These are phyloP conservation scores for Fomitopsis schrenkii DNA, from an alignment of 1,284 basidiomycete species.

Conservation along the genomic window DNA sequence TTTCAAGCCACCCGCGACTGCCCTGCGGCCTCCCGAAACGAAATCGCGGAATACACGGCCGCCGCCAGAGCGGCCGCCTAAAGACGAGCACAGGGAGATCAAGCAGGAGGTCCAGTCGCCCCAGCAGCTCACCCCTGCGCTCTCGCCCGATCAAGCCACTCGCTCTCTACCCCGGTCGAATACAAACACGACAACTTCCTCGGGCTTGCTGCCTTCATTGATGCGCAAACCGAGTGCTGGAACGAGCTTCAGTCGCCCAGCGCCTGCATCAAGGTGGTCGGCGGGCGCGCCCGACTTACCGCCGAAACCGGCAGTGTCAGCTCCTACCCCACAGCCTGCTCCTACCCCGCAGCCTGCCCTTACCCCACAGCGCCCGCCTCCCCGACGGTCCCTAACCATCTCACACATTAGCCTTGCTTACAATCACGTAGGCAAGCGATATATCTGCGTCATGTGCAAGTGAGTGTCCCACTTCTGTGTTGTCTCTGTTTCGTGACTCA, in stretches of 20 bases:
- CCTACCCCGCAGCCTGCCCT: neutral
- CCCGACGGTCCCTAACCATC: conserved; percentile 12
- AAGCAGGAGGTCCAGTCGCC: neutral
- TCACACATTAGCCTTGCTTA: conserved; percentile 20
- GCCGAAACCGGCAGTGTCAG: neutral
- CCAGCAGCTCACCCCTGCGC: neutral
- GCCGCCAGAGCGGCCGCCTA: neutral
- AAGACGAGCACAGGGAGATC: neutral
- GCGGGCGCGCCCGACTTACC: neutral
- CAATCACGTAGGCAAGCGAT: conserved; percentile 7
- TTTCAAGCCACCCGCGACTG: neutral
- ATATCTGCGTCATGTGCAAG: conserved; percentile 20
- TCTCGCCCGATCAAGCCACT: neutral
- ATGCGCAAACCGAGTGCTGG: neutral
- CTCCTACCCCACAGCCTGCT: neutral
- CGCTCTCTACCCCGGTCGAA: neutral
- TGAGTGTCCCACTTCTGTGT: conserved; percentile 5
- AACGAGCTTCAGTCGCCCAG: neutral
- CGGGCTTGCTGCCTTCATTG: neutral
- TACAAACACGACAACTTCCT: neutral
- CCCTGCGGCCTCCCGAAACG: neutral
- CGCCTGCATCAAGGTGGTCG: neutral
- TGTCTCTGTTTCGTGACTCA: neutral
- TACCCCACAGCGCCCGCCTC: neutral
- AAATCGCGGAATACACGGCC: neutral